Conservation (phyloP, 2,329 filamentous ascomycete species). For the Phoma sp. region DNA sequence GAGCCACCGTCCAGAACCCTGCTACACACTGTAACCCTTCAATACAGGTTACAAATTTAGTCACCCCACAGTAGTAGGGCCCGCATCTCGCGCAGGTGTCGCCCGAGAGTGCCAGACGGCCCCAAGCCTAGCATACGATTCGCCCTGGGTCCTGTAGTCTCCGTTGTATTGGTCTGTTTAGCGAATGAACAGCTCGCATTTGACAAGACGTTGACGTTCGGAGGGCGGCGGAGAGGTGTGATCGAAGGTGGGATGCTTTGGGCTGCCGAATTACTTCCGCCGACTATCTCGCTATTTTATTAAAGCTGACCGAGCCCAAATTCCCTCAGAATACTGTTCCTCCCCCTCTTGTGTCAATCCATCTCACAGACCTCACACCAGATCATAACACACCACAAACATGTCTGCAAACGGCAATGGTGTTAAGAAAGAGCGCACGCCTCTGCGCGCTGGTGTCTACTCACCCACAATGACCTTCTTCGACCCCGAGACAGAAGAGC, state of each 20-base stretch:
- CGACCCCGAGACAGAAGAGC: conserved; percentile 79
- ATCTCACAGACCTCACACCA: background rate
- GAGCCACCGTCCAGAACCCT: conserved; percentile 35
- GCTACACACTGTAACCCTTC: conserved; percentile 24
- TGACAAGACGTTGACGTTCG: conserved; percentile 30
- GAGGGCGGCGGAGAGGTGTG: conserved; percentile 29
- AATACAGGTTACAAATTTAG: conserved; percentile 38
- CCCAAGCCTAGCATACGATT: conserved; percentile 33
- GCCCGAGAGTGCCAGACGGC: conserved; percentile 35
- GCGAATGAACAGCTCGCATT: conserved; percentile 37
- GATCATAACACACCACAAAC: conserved; percentile 14
- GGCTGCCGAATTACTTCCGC: conserved; percentile 40
- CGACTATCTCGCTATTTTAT: conserved; percentile 46
- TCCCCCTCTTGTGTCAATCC: conserved; percentile 20
- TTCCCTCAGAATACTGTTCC: conserved; percentile 17
- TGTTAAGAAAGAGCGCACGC: conserved; percentile 51
- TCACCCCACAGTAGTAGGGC: conserved; percentile 42
- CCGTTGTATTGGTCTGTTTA: conserved; percentile 17
- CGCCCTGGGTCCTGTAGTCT: conserved; percentile 29
- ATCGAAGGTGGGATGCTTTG: conserved; percentile 41
- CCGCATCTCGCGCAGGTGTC: conserved; percentile 43
- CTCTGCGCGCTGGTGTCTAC: conserved; percentile 82
- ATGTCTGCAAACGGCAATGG: conserved; percentile 47
- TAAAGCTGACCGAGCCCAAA: conserved; percentile 45
- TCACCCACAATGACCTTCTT: conserved; percentile 93